These are phyloP conservation scores for Fusarium sp. DNA, from an alignment of 2,329 filamentous ascomycete species.

Conservation along the genomic window DNA sequence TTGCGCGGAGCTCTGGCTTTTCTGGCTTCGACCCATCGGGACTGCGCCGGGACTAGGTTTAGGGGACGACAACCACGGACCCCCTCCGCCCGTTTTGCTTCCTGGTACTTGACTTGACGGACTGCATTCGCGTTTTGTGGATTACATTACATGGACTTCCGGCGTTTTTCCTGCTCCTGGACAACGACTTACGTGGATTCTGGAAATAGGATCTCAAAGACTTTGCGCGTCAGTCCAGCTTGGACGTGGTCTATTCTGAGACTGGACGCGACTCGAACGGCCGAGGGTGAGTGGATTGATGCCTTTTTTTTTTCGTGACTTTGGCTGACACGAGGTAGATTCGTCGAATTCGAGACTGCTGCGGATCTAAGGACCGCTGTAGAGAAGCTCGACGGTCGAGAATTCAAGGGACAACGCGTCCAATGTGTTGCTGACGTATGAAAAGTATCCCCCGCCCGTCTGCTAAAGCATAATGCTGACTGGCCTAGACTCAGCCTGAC, in stretches of 20 bases:
- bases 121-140: slow-evolving; percentile 52
- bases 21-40: slow-evolving; percentile 45
- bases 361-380: slow-evolving; percentile 90
- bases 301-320: neutral
- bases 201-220: slow-evolving; percentile 98
- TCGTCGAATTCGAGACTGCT: slow-evolving; percentile 97
- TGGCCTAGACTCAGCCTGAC: slow-evolving; percentile 79
- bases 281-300: slow-evolving; percentile 77
- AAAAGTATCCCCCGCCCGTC: slow-evolving; percentile 11
- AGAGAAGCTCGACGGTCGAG: slow-evolving; percentile 91
- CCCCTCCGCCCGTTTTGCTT: slow-evolving; percentile 43
- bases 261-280: slow-evolving; percentile 73
- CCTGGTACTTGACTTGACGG: slow-evolving; percentile 54
- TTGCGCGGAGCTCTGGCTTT: slow-evolving; percentile 49
- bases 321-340: slow-evolving; percentile 66
- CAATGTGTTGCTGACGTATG: slow-evolving; percentile 86
- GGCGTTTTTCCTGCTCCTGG: slow-evolving; percentile 58
- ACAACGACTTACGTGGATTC: slow-evolving; percentile 83
- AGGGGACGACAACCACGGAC: slow-evolving; percentile 46
- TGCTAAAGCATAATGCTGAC: slow-evolving; percentile 35
- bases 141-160: slow-evolving; percentile 52
- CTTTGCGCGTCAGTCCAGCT: slow-evolving; percentile 95
- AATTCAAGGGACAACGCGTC: slow-evolving; percentile 92
- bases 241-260: slow-evolving; percentile 98
- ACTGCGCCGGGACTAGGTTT: slow-evolving; percentile 44